Conservation (phyloP, 805 yeast species). For the Saturnispora saitoi region DNA sequence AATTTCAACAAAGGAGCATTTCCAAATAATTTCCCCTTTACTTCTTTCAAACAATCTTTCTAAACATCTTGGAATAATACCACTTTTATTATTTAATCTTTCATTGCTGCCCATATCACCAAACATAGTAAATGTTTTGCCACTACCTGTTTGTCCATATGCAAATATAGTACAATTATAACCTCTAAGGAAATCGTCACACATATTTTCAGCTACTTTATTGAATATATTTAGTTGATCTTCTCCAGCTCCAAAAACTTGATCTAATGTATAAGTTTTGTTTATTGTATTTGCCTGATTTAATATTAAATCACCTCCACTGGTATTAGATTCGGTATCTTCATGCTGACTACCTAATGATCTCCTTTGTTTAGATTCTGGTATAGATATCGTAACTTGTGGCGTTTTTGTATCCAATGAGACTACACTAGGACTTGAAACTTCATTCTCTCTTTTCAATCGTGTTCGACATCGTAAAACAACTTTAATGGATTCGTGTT, state of each 20-base stretch:
- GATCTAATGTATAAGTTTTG: conserved; percentile 43
- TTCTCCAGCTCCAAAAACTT: conserved; percentile 45
- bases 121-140: conserved; percentile 54
- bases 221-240: conserved; percentile 40
- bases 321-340: neutral
- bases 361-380: conserved; percentile 4
- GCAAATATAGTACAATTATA: conserved; percentile 49
- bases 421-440: conserved; percentile 40
- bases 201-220: conserved; percentile 39
- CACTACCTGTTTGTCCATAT: conserved; percentile 57
- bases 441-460: conserved; percentile 34
- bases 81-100: conserved; percentile 22
- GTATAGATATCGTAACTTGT: conserved; percentile 7
- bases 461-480: conserved; percentile 49
- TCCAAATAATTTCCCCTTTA: conserved; percentile 36
- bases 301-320: neutral
- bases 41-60: conserved; percentile 30
- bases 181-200: conserved; percentile 42
- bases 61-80: conserved; percentile 44
- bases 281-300: conserved; percentile 1
- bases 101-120: conserved; percentile 26
- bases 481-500: conserved; percentile 36
- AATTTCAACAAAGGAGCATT: conserved; percentile 46
- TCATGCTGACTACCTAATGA: neutral
- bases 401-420: conserved; percentile 32